Evolutionary conservation across 2,329 filamentous ascomycete genomes (phyloP).

Genomic region (Diplodia sapinea): DNA sequence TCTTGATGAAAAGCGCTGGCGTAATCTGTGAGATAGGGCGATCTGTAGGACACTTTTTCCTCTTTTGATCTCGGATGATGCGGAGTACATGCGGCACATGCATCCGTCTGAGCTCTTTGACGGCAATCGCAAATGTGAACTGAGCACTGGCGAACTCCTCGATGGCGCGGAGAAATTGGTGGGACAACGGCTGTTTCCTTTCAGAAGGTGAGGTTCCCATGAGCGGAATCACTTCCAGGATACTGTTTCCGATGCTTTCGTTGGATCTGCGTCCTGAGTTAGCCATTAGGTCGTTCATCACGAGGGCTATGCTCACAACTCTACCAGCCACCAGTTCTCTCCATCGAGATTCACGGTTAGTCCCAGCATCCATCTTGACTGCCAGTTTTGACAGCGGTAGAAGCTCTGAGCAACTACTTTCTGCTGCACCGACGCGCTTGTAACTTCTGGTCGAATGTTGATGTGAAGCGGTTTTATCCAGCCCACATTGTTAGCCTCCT

Average conservation of each 20-base stretch:
- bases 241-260: slow-evolving; percentile 35
- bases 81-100: slow-evolving; percentile 22
- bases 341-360: slow-evolving; percentile 51
- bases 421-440: slow-evolving; percentile 47
- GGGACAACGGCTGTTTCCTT: slow-evolving; percentile 38
- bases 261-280: slow-evolving; percentile 41
- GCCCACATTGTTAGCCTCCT: slow-evolving; percentile 65
- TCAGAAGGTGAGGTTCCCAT: slow-evolving; percentile 34
- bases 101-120: slow-evolving; percentile 22
- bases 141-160: slow-evolving; percentile 48
- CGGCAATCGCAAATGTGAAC: slow-evolving; percentile 38
- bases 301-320: slow-evolving; percentile 35
- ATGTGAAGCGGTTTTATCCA: slow-evolving; percentile 61
- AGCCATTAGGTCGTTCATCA: slow-evolving; percentile 32
- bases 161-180: slow-evolving; percentile 42
- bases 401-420: slow-evolving; percentile 70
- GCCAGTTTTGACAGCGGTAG: slow-evolving; percentile 76
- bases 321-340: slow-evolving; percentile 47
- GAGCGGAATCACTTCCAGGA: slow-evolving; percentile 12
- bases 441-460: slow-evolving; percentile 51
- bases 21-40: not conserved
- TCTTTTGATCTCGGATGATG: slow-evolving; percentile 18
- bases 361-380: slow-evolving; percentile 72
- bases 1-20: slow-evolving; percentile 27
- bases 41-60: not conserved